These are phyloP conservation scores for Colletotrichum sp. DNA, from an alignment of 2,329 filamentous ascomycete genomes.

Conservation along the genomic window DNA sequence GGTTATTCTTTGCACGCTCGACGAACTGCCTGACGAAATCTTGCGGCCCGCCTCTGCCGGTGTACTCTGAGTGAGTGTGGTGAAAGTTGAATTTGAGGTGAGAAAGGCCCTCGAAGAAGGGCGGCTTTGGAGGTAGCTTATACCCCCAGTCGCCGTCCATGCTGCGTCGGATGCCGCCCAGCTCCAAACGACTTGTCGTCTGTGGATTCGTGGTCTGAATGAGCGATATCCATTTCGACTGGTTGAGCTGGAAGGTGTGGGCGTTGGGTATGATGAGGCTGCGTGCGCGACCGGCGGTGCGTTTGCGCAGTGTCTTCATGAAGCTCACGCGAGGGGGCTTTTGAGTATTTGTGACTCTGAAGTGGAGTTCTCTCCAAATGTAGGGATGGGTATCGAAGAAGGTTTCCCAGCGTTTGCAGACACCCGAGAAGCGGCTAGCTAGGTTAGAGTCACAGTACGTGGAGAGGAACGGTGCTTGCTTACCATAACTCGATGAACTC, in stretches of 20 bases:
- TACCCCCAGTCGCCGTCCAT: slow-evolving; percentile 16
- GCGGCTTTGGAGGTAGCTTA: slow-evolving; percentile 17
- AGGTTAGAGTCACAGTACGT: background rate
- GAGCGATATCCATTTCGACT: slow-evolving; percentile 15
- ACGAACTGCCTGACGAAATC: slow-evolving; percentile 9
- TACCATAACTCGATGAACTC: slow-evolving; percentile 29
- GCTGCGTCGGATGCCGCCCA: slow-evolving; percentile 4
- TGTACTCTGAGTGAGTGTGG: background rate
- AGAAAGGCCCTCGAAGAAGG: slow-evolving; percentile 6
- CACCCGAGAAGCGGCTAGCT: slow-evolving; percentile 6
- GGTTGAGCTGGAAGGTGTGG: slow-evolving; percentile 14
- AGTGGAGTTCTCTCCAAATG: slow-evolving; percentile 19
- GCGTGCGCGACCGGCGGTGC: slow-evolving; percentile 12
- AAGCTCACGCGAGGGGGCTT: slow-evolving; percentile 8
- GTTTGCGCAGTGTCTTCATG: slow-evolving; percentile 8
- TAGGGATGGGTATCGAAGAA: slow-evolving; percentile 18
- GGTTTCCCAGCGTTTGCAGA: slow-evolving; percentile 19
- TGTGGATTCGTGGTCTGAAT: slow-evolving; percentile 19
- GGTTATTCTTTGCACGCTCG: background rate
- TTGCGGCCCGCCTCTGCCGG: slow-evolving; percentile 7
- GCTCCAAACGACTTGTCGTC: slow-evolving; percentile 14
- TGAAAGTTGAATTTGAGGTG: slow-evolving; percentile 6
- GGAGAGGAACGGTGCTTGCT: background rate
- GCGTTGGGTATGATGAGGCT: slow-evolving; percentile 14
- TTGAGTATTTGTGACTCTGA: background rate